Conservation (phyloP, 306 rosid species). For the Trichosanthes cucumerina region DNA sequence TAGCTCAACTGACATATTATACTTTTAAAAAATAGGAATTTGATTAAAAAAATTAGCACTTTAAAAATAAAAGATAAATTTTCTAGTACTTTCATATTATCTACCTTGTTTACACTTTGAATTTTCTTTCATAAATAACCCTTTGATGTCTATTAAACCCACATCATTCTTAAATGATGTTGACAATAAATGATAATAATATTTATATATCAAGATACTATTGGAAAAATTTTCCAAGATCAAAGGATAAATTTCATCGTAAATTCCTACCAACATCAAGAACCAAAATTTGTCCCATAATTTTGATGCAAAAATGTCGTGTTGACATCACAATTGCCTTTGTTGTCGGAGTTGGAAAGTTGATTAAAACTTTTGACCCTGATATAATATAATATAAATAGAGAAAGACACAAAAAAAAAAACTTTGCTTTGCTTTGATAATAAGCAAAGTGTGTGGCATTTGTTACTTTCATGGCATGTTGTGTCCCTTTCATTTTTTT, state of each 20-base stretch:
- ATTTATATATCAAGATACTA: no score
- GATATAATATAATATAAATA: background rate
- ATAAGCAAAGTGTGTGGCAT: conserved; percentile 1
- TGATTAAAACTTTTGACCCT: background rate
- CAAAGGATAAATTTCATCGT: background rate
- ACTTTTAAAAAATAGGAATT: no score
- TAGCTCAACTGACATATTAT: no score
- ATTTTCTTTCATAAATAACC: no score
- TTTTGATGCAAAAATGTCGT: background rate
- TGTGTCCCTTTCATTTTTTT: conserved; percentile 4
- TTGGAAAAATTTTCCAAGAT: background rate
- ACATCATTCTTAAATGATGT: no score
- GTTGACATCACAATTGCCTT: background rate
- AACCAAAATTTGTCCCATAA: background rate
- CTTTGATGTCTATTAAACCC: no score
- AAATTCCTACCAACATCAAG: background rate
- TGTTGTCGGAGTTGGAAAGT: background rate
- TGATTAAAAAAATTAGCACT: no score
- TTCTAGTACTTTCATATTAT: no score
- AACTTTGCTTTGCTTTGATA: background rate
- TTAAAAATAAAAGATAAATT: no score
- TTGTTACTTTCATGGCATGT: conserved; percentile 3
- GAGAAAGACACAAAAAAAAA: background rate
- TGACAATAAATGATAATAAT: no score
- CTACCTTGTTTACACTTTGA: background rate